Evolutionary conservation across 495 filamentous ascomycete genomes (phyloP).

Genomic region (Daldinia loculata): DNA sequence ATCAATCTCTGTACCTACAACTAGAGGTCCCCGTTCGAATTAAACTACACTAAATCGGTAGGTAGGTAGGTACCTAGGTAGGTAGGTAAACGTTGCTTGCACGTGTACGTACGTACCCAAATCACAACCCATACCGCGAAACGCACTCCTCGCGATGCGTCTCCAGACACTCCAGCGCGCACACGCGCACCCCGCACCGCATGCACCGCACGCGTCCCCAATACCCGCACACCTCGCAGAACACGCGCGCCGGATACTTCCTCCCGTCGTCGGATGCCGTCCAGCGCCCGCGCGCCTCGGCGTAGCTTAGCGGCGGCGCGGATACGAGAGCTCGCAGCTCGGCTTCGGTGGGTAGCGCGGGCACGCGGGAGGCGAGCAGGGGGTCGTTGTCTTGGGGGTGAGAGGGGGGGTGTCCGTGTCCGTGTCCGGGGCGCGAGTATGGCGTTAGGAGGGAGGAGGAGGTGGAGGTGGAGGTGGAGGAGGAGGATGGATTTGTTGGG

Average conservation of each 20-base stretch:
- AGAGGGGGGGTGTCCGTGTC: slow-evolving; percentile 29
- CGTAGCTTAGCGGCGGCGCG: slow-evolving; percentile 80
- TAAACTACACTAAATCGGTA: not conserved
- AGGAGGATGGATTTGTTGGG: slow-evolving; percentile 11
- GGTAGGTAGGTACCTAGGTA: not conserved
- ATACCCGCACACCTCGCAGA: slow-evolving; percentile 92
- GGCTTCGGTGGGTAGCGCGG: slow-evolving; percentile 68
- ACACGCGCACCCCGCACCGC: slow-evolving; percentile 82
- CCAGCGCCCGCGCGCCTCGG: slow-evolving; percentile 72
- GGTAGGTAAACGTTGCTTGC: too few species aligned
- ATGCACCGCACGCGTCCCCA: slow-evolving; percentile 88
- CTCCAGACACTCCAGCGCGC: slow-evolving; percentile 82
- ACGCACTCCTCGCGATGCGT: slow-evolving; percentile 77
- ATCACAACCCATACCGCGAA: slow-evolving; percentile 72
- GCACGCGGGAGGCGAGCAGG: slow-evolving; percentile 69
- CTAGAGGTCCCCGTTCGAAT: too few species aligned
- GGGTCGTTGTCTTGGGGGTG: slow-evolving; percentile 67
- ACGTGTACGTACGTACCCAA: too few species aligned
- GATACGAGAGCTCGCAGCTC: slow-evolving; percentile 73
- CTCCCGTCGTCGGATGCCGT: slow-evolving; percentile 48
- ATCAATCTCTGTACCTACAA: too few species aligned
- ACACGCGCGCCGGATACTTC: slow-evolving; percentile 68
- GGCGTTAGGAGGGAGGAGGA: slow-evolving; percentile 44
- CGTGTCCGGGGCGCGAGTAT: slow-evolving; percentile 36
- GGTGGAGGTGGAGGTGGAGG: slow-evolving; percentile 37